Evolutionary conservation across 1,284 basidiomycete species (phyloP), one percentile per base, ranked within the genome.

Genomic region (Paramarasmius palmivorus): DNA sequence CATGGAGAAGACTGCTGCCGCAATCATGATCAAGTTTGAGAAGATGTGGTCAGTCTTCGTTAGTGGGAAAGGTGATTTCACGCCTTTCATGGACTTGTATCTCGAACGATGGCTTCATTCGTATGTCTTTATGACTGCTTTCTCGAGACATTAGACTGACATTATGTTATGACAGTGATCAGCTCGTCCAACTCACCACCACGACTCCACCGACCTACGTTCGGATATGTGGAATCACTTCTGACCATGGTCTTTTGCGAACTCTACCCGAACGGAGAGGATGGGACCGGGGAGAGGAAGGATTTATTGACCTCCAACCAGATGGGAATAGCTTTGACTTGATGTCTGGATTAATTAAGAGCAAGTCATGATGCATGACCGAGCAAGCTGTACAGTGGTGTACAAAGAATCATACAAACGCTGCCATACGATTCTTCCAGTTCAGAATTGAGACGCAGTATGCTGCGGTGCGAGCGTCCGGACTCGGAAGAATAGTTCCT

Each of bases 301-400:
- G 69, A 23, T 86, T 76, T 61, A 80, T 90, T 40, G 82, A 84
- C 63, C 65, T 87, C 20, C 96, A 98, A 69, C 97, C 96, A 2
- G 95, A 98, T 65, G 94, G 95, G 26, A 99, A 99, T 68, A 93
- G 92, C 65, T 98, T 99, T 64, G 96, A 98, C 69, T 79, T 98
- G 65, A 91, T 98, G 86, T 82, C 87, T 50, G 93, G 93, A 26
- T 71, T 99, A 67, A 95, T 99, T 41, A 78, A 74, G 57, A 64
- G 70, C 0, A 79, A 79, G 57, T 57, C 62, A 37, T 70, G 52
- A 62, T 20, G 37, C 7, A 12, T 6, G 29, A 12, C 12, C 7
- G 6, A 32, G 29, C 29, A 32, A 12, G 7, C 29, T 32, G 26
- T 20, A 45, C 19, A 35, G 45, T 52, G 50, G 14, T 35, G 35